Conservation (phyloP, 2,329 filamentous ascomycete species). For the Dactylellina haptotyla region DNA sequence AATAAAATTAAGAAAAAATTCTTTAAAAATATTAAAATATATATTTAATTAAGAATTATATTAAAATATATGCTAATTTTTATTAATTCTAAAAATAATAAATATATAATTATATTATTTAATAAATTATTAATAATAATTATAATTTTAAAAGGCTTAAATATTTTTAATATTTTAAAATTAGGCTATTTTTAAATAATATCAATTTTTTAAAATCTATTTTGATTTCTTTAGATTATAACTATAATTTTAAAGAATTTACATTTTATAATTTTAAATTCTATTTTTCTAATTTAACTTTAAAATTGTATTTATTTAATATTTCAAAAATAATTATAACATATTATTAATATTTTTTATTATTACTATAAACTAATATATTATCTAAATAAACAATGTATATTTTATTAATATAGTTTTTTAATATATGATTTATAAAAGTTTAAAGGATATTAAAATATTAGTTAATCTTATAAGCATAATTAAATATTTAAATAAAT, state of each 20-base stretch:
- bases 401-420: conserved; percentile 16
- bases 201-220: conserved; percentile 32
- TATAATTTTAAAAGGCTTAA: not conserved
- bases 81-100: conserved; percentile 18
- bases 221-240: not conserved
- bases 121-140: conserved; percentile 14
- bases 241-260: not conserved
- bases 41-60: conserved; percentile 5
- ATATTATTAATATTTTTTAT: not conserved
- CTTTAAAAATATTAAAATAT: conserved; percentile 28
- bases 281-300: too few species aligned
- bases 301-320: not conserved
- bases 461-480: conserved; percentile 8
- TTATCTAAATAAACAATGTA: conserved; percentile 4
- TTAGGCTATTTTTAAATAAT: conserved; percentile 24
- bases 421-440: conserved; percentile 11
- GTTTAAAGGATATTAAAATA: conserved; percentile 18
- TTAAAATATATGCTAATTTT: conserved; percentile 10
- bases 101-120: conserved; percentile 15
- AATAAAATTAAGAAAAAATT: conserved; percentile 16
- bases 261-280: conserved; percentile 2
- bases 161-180: conserved; percentile 5
- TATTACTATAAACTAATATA: conserved; percentile 8
- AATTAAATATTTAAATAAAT: conserved; percentile 9
- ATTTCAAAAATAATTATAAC: not conserved